These are phyloP conservation scores for Hypoxylon sp. DNA, from an alignment of 2,329 filamentous ascomycete species.

Conservation along the genomic window DNA sequence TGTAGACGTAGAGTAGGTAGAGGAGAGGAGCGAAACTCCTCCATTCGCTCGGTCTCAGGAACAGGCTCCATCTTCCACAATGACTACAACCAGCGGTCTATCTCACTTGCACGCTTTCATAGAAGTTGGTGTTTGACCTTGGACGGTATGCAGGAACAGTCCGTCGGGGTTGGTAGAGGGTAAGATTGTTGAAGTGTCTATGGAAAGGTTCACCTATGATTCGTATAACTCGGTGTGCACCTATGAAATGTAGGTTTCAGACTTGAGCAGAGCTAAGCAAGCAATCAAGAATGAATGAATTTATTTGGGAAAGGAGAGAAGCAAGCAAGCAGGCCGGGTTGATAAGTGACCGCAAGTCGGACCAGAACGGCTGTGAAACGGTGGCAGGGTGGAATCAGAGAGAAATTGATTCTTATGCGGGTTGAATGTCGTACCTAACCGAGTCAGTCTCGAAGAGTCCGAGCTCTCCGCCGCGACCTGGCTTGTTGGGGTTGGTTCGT, in stretches of 20 bases:
- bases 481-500: constrained; percentile 22
- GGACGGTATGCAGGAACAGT: not conserved
- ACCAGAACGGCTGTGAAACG: constrained; percentile 34
- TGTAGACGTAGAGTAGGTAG: constrained; percentile 63
- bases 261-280: constrained; percentile 18
- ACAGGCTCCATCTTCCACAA: constrained; percentile 67
- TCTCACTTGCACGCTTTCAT: constrained; percentile 23
- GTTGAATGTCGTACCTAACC: constrained; percentile 32
- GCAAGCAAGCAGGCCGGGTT: constrained; percentile 5
- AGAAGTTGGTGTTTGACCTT: constrained; percentile 16
- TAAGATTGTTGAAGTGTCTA: constrained; percentile 16
- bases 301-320: constrained; percentile 22
- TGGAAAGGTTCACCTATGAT: constrained; percentile 13
- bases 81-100: constrained; percentile 17
- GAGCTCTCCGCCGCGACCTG: constrained; percentile 28
- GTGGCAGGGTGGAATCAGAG: constrained; percentile 24
- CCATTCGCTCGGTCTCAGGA: constrained; percentile 73
- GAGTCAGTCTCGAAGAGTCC: constrained; percentile 33
- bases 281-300: constrained; percentile 23
- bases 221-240: constrained; percentile 20
- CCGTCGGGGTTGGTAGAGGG: constrained; percentile 9
- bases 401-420: constrained; percentile 36
- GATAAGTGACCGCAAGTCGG: constrained; percentile 31
- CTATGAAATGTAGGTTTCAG: constrained; percentile 42
- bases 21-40: constrained; percentile 69